phyloP scores from a whole-genome alignment of 306 rosid species.

The Begonia fuchsioides region DNA sequence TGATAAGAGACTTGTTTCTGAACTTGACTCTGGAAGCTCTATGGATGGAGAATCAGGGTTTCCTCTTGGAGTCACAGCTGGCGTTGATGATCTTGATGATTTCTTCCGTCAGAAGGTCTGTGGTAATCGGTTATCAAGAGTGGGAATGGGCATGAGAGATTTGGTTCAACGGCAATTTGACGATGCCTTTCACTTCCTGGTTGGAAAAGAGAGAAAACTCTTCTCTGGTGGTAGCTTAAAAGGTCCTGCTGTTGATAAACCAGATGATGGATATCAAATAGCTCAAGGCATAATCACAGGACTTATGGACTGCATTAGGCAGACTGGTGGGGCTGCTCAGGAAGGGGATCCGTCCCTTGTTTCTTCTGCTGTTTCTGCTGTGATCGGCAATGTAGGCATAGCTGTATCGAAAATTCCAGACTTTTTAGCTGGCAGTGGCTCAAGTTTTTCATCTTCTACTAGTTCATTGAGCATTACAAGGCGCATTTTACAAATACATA shows the following conservation, averaged over 20 bases:
- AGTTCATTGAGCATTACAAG: slow-evolving; percentile 45
- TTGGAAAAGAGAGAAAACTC: slow-evolving; percentile 66
- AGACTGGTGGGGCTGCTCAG: slow-evolving; percentile 99
- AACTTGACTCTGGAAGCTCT: slow-evolving; percentile 56
- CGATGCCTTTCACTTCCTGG: slow-evolving; percentile 37
- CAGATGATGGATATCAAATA: slow-evolving; percentile 73
- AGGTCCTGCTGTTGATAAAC: slow-evolving; percentile 53
- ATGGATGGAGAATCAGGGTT: slow-evolving; percentile 67
- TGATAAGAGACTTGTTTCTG: slow-evolving; percentile 72
- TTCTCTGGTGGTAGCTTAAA: slow-evolving; percentile 44
- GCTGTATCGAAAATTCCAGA: slow-evolving; percentile 50
- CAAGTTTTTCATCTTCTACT: slow-evolving; percentile 29
- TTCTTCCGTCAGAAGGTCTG: slow-evolving; percentile 79
- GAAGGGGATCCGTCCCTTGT: slow-evolving; percentile 98
- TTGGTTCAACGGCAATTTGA: slow-evolving; percentile 70
- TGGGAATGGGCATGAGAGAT: slow-evolving; percentile 66
- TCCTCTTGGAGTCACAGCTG: slow-evolving; percentile 79
- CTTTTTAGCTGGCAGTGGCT: slow-evolving; percentile 38
- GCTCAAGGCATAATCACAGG: slow-evolving; percentile 61
- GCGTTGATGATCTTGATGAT: slow-evolving; percentile 91
- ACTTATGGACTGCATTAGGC: slow-evolving; percentile 74
- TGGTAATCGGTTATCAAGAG: slow-evolving; percentile 67
- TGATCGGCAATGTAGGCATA: slow-evolving; percentile 57
- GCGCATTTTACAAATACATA: slow-evolving; percentile 57
- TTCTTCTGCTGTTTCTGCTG: slow-evolving; percentile 81